Evolutionary conservation across 164 flowering plant species (phyloP).

Genomic region (Sextonia rubra): DNA sequence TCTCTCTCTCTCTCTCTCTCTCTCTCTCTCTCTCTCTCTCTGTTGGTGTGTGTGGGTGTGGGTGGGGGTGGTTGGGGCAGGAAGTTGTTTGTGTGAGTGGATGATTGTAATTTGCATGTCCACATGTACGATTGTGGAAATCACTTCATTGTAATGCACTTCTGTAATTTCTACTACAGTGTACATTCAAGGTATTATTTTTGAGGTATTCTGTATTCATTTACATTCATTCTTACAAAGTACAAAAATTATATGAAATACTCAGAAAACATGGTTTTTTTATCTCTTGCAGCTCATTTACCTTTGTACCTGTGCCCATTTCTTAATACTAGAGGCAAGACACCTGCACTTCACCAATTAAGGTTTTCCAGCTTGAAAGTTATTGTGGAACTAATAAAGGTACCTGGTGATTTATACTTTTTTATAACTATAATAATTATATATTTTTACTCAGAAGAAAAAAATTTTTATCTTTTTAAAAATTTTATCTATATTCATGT

Average conservation of each 20-base stretch:
- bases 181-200: neutral
- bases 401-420: constrained; percentile 16
- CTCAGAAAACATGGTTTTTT: neutral
- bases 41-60: too few species aligned
- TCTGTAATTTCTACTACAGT: too few species aligned
- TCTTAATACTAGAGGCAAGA: constrained; percentile 75
- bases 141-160: neutral
- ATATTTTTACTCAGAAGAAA: neutral
- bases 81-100: neutral
- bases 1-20: too few species aligned
- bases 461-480: too few species aligned
- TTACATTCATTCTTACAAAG: too few species aligned
- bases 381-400: constrained; percentile 94
- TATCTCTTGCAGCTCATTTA: constrained; percentile 69
- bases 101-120: neutral
- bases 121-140: neutral
- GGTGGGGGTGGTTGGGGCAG: too few species aligned
- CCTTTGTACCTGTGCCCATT: constrained; percentile 91
- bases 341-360: constrained; percentile 81
- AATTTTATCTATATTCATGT: neutral
- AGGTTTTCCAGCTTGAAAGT: constrained; percentile 95
- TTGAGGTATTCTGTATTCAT: too few species aligned
- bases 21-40: too few species aligned
- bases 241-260: neutral
- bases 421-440: too few species aligned